Conservation (phyloP, 169 alveolate genomes). For the Cryptosporidium andersoni region DNA sequence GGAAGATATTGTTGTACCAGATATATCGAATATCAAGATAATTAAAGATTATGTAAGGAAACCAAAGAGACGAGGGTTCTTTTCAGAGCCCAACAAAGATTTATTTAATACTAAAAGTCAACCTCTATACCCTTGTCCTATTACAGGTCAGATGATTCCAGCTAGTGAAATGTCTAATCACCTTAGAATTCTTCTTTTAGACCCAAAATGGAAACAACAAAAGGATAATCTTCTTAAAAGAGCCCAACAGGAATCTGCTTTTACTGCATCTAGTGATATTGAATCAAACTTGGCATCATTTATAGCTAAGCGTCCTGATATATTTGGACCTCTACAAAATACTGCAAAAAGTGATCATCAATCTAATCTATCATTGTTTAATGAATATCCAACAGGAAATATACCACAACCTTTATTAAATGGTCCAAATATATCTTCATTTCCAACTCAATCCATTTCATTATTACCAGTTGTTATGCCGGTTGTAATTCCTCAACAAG, state of each 20-base stretch:
- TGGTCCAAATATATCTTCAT: too few species aligned
- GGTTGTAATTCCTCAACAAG: too few species aligned
- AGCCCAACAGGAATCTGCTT: slow-evolving; percentile 88
- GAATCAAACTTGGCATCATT: slow-evolving; percentile 86
- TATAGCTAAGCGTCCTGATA: slow-evolving; percentile 89
- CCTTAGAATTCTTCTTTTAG: slow-evolving; percentile 90
- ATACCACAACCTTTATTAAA: too few species aligned
- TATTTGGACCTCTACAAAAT: slow-evolving; percentile 90
- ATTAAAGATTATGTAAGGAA: slow-evolving; percentile 81
- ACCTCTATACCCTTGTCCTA: slow-evolving; percentile 92
- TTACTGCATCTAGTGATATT: slow-evolving; percentile 85
- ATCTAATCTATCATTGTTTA: too few species aligned
- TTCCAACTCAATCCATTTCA: too few species aligned
- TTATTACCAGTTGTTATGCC: too few species aligned
- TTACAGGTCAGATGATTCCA: slow-evolving; percentile 92
- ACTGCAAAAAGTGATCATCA: slow-evolving; percentile 73
- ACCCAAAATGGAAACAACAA: slow-evolving; percentile 95
- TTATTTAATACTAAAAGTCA: slow-evolving; percentile 28
- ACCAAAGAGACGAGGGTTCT: slow-evolving; percentile 75
- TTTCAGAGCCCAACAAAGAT: slow-evolving; percentile 71
- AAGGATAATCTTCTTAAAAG: slow-evolving; percentile 84
- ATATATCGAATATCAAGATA: slow-evolving; percentile 75
- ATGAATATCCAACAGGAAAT: too few species aligned
- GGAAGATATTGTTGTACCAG: not conserved
- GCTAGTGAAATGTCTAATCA: slow-evolving; percentile 92